Evolutionary conservation across 768 basidiomycete species (phyloP), one percentile per base, ranked within the genome.

Genomic region (Boletellus sp.): DNA sequence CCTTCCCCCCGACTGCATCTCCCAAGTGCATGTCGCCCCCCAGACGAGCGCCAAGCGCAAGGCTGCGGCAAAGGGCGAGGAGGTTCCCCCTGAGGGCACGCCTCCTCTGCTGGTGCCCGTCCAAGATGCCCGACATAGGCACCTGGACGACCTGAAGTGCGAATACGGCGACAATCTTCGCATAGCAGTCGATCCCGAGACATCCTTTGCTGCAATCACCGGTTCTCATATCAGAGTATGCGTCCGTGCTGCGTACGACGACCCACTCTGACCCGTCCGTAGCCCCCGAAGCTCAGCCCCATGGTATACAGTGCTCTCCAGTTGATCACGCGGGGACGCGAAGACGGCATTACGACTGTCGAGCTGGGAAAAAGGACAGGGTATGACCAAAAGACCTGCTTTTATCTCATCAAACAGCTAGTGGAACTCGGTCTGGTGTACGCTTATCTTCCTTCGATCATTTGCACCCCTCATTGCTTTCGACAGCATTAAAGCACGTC

Each of bases 381-480:
- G 42, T 92, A 94, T 60, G 91, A 93, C 62, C 89, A 90, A 63
- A 94, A 93, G 68, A 87, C 88, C 2, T 90, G 90, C 55, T 90
- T 90, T 64, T 94, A 94, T 68, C 79, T 92, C 50, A 80, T 91
- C 50, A 80, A 83, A 56, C 83, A 89, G 56, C 72, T 94, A 16
- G 74, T 84, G 3, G 82, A 85, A 45, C 72, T 94, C 46, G 82
- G 79, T 59, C 73, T 89, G 35, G 79, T 93, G 87, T 88, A 74
- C 46, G 84, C 56, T 16, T 24, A 34, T 40, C 22, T 45, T 49
- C 39, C 12, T 35, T 32, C 31, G 0, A 15, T 31, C n/a, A 12
- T n/a, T 43, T 54, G 1, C 47, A 39, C 36, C 17, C 26, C 33
- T 58, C 15, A 56, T 24, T 2, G 3, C 15, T 33, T 46, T 51